phyloP scores from a whole-genome alignment of 1,284 basidiomycete species.

The Tylopilus sp. region DNA sequence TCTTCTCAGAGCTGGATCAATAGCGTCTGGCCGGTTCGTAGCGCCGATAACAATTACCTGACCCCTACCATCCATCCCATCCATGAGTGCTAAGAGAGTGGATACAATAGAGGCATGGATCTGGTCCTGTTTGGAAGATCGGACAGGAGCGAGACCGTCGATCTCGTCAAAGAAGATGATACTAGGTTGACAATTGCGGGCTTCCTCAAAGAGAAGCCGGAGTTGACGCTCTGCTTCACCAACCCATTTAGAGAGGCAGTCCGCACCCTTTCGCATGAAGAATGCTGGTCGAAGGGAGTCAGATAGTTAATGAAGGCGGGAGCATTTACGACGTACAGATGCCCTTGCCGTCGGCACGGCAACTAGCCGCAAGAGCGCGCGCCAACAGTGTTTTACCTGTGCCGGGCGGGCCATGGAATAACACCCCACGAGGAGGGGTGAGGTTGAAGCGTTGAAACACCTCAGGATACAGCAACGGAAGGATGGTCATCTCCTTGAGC shows the following conservation, averaged over 20 bases:
- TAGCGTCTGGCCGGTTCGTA: conserved; percentile 95
- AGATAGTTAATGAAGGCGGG: background rate
- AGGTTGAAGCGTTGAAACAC: conserved; percentile 95
- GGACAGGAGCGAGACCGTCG: conserved; percentile 95
- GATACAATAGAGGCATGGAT: conserved; percentile 98
- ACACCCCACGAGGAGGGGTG: conserved; percentile 93
- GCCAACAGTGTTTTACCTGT: conserved; percentile 94
- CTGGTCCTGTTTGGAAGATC: conserved; percentile 98
- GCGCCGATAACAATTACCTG: conserved; percentile 99
- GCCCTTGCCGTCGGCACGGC: conserved; percentile 84
- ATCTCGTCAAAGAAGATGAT: conserved; percentile 99
- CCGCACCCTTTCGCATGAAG: conserved; percentile 99
- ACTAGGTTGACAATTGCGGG: conserved; percentile 86
- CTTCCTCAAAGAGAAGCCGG: conserved; percentile 95
- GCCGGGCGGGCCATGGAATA: conserved; percentile 96
- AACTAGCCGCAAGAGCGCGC: conserved; percentile 91
- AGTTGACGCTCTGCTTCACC: conserved; percentile 98
- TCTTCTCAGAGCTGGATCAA: conserved; percentile 92
- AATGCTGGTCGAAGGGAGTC: conserved; percentile 62
- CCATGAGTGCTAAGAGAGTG: conserved; percentile 96
- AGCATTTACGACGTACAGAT: conserved; percentile 63
- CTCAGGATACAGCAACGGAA: conserved; percentile 96
- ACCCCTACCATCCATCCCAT: conserved; percentile 98
- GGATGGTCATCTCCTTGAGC: conserved; percentile 97
- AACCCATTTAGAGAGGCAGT: conserved; percentile 98